Evolutionary conservation across 768 basidiomycete species (phyloP), one percentile per base, ranked within the genome.

Genomic region (Tephrocybe sp.): DNA sequence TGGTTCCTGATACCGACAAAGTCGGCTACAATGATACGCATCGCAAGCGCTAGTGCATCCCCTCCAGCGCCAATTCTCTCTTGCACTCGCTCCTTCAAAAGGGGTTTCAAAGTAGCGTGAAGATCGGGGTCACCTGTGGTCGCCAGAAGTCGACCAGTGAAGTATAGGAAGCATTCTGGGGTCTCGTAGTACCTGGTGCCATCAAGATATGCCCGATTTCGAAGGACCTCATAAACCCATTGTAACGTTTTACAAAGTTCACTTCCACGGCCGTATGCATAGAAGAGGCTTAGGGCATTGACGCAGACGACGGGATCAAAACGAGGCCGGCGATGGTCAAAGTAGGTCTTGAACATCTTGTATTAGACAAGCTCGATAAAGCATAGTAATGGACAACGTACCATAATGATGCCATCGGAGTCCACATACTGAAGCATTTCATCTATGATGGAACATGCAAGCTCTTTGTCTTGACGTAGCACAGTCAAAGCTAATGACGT

Each of bases 111-210:
- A 12, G 65, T 58, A 14, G 58, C 58, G 34, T 73, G 72, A 16
- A 78, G 62, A 1, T 68, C 68, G 4, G 60, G 45, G 57, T 75
- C 69, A 33, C 52, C 56, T 10, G 68, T 61, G 38, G 53, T 61
- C 17, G 63, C 59, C 17, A 82, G 65, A 9, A 82, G 69, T 11
- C 80, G 73, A 51, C 68, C 64, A 48, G 77, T 55, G 65, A 79
- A 80, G 62, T 68, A 82, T 19, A 82, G 70, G 60, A 81, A 82
- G 48, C 71, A 73, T 60, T 82, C 78, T 0, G 78, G 62, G 0
- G 73, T 74, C 32, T 71, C 69, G 57, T 83, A 82, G 60, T 82
- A 83, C 4, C 77, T 67, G 5, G 80, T 80, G 8, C 81, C 81
- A 10, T 78, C 73, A 17, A 77, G 59, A 58, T 82, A 82, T 6